Conservation (phyloP, 345 rosid genomes). For the Bruguiera gymnorhiza region DNA sequence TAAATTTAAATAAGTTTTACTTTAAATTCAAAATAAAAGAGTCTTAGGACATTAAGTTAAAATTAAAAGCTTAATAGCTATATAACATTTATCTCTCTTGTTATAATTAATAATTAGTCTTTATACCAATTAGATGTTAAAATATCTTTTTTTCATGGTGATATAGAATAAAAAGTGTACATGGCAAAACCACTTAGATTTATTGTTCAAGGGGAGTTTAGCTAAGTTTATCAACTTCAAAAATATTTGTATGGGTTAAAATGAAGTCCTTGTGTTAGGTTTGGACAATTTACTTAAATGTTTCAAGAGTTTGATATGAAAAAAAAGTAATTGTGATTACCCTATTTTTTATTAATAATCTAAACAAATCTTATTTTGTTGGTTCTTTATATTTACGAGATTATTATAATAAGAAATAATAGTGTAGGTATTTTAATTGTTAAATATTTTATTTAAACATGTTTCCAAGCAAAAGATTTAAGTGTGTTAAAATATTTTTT, state of each 20-base stretch:
- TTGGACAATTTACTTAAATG: not conserved
- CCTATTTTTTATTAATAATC: not conserved
- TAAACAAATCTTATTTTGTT: not conserved
- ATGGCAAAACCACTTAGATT: not conserved
- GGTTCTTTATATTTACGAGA: not conserved
- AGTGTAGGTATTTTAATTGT: not conserved
- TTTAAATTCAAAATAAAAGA: no score
- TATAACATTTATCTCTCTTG: not conserved
- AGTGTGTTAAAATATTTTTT: no score
- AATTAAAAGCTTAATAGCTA: no score
- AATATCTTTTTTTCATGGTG: not conserved
- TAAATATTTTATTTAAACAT: not conserved
- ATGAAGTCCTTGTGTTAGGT: not conserved
- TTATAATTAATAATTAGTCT: no score
- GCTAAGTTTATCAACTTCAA: no score
- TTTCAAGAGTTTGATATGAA: not conserved
- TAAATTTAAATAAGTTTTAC: no score
- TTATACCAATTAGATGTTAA: no score
- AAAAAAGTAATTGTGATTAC: not conserved
- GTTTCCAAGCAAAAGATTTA: no score
- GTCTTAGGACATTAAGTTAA: no score
- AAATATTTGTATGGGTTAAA: no score
- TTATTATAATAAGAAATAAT: not conserved
- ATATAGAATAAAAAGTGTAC: not conserved
- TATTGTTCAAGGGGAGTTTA: no score